Conservation (phyloP, 1,284 basidiomycete species). For the Farysia itapuensis region DNA sequence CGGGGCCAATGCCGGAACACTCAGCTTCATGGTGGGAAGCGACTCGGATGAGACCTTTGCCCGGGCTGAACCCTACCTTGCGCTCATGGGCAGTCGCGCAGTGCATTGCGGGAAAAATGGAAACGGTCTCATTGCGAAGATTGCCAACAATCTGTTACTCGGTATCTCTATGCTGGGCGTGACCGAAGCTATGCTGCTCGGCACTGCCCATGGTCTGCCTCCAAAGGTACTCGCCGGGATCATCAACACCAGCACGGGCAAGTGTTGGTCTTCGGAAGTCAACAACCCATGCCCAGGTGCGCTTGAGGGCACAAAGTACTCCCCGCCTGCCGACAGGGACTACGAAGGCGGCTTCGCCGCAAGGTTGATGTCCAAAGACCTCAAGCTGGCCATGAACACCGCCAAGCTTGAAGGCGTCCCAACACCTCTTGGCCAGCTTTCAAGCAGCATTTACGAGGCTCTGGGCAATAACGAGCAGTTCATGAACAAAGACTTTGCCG, state of each 20-base stretch:
- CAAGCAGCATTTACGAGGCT: conserved; percentile 41
- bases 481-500: conserved; percentile 44
- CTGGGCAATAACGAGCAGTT: conserved; percentile 42
- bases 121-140: conserved; percentile 58
- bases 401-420: conserved; percentile 45
- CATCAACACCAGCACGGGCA: conserved; percentile 57
- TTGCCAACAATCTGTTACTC: conserved; percentile 54
- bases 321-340: conserved; percentile 77
- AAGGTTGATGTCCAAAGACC: conserved; percentile 40
- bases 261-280: conserved; percentile 77
- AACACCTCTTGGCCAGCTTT: conserved; percentile 40
- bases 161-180: conserved; percentile 52
- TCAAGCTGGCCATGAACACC: conserved; percentile 48
- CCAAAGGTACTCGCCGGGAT: conserved; percentile 46
- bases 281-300: conserved; percentile 85
- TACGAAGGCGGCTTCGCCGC: conserved; percentile 67
- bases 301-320: conserved; percentile 65
- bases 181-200: conserved; percentile 52
- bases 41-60: conserved; percentile 68
- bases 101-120: conserved; percentile 84
- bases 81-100: conserved; percentile 74
- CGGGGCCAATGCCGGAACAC: conserved; percentile 73
- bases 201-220: conserved; percentile 45
- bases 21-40: conserved; percentile 84
- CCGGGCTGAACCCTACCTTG: conserved; percentile 66